These are phyloP conservation scores for Dipteronia sinensis DNA, from an alignment of 345 rosid genomes.

Conservation along the genomic window DNA sequence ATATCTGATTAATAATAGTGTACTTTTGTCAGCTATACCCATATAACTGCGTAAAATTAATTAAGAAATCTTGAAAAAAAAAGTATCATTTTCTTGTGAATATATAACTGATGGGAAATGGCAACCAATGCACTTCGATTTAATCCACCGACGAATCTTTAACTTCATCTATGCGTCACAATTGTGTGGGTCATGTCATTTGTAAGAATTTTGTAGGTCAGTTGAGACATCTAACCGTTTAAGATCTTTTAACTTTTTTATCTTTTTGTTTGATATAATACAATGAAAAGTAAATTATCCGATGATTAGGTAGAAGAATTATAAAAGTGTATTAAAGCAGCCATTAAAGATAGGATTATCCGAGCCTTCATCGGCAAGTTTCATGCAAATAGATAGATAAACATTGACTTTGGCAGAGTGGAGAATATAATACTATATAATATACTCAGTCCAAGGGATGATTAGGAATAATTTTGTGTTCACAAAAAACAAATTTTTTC, in stretches of 20 bases:
- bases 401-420: slow-evolving; percentile 26
- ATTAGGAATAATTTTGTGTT: slow-evolving; percentile 13
- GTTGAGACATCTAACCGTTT: slow-evolving; percentile 26
- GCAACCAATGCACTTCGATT: slow-evolving; percentile 19
- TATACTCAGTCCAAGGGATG: not conserved
- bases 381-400: slow-evolving; percentile 9
- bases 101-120: slow-evolving; percentile 26
- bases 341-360: slow-evolving; percentile 15
- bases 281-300: not conserved
- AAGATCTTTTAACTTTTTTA: not conserved
- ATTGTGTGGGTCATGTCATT: slow-evolving; percentile 23
- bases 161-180: slow-evolving; percentile 23
- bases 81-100: slow-evolving; percentile 16
- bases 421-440: not conserved
- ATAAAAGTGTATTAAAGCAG: slow-evolving; percentile 15
- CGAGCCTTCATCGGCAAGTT: slow-evolving; percentile 29
- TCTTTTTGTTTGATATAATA: slow-evolving; percentile 2
- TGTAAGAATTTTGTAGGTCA: not conserved
- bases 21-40: slow-evolving; percentile 9
- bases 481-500: slow-evolving; percentile 5
- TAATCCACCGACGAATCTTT: slow-evolving; percentile 42
- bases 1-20: not conserved
- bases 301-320: slow-evolving; percentile 14
- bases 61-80: not conserved
- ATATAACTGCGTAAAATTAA: slow-evolving; percentile 8